Base-by-base conservation (phyloP, 2,329 filamentous ascomycete species). In the Pseudocercospora macadamiae region DNA sequence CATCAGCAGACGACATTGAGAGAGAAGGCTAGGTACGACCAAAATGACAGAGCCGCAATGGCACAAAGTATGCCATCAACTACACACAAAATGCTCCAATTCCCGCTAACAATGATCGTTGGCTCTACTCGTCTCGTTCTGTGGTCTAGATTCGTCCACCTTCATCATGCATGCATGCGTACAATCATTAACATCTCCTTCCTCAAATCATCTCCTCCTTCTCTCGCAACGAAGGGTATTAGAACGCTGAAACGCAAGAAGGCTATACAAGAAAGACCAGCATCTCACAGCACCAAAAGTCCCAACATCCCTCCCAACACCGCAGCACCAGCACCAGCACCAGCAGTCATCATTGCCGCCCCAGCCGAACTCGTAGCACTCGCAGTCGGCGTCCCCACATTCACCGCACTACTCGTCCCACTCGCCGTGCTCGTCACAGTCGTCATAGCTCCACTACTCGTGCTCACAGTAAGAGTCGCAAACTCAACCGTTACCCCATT, bases 1-100 rank as follows among this genome's bases (percentile, higher is more conserved):
- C 61, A 61, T 55, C 55, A 59, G 59, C 59, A n/a, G n/a, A n/a
- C n/a, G 59, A 60, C 32, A 55, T 61, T 59, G 57, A 64, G 54
- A 37, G 54, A 26, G 51, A n/a, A 49, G 26, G 45, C 47, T 49
- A 55, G 55, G 61, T 60, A 56, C 45, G 55, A 58, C 37, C 34
- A 55, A 55, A 49, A 49, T 34, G 47, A 34, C n/a, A 49, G 32
- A 34, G 47, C 47, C 47, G 47, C 26, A 21, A 34, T 12, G 47
- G 47, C 47, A 10, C n/a, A 34, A 28, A 32, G 28, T 2, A 34
- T 16, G 45, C n/a, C 42, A 26, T n/a, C n/a, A 47, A 14, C 14
- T 47, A 32, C 42, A 26, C 23, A 23, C 23, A 28, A 2, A 28
- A n/a, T n/a, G n/a, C 3, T 47, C 16, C 25, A 14, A 57, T 39